Evolutionary conservation across 2,329 filamentous ascomycete species (phyloP).

Genomic region (Aspergillus caelatus): DNA sequence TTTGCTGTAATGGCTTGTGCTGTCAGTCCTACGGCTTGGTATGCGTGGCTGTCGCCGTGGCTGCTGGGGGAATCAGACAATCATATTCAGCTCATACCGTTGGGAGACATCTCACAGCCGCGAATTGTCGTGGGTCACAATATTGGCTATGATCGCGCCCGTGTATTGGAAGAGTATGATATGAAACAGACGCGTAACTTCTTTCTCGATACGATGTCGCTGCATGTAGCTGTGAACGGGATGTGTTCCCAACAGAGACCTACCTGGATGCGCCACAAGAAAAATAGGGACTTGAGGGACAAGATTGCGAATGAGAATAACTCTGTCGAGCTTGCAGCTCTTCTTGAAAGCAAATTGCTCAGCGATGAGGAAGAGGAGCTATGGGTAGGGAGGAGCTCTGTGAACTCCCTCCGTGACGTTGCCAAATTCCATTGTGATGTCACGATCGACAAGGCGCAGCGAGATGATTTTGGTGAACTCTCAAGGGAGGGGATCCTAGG

Average conservation of each 20-base stretch:
- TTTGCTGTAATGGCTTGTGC: slow-evolving; percentile 98
- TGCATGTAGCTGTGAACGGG: slow-evolving; percentile 96
- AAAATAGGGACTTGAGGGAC: slow-evolving; percentile 81
- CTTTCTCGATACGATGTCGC: slow-evolving; percentile 96
- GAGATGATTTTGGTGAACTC: slow-evolving; percentile 84
- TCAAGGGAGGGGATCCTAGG: slow-evolving; percentile 70
- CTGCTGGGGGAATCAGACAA: slow-evolving; percentile 78
- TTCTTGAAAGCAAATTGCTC: slow-evolving; percentile 69
- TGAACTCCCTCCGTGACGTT: slow-evolving; percentile 93
- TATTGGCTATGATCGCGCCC: slow-evolving; percentile 88
- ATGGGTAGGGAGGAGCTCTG: slow-evolving; percentile 91
- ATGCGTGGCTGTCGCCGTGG: slow-evolving; percentile 97
- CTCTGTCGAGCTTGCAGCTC: slow-evolving; percentile 68
- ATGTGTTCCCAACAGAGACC: slow-evolving; percentile 98
- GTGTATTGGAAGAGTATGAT: slow-evolving; percentile 86
- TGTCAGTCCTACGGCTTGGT: slow-evolving; percentile 87
- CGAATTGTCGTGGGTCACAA: slow-evolving; percentile 92
- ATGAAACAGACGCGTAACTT: slow-evolving; percentile 79
- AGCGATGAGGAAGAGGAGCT: slow-evolving; percentile 88
- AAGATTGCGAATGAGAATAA: slow-evolving; percentile 73
- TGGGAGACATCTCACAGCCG: slow-evolving; percentile 74
- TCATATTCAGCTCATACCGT: slow-evolving; percentile 78
- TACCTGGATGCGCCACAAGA: slow-evolving; percentile 96
- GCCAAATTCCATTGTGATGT: slow-evolving; percentile 94
- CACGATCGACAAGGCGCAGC: slow-evolving; percentile 83